Conservation (phyloP, 78 protist species). For the Dictyostelium discoideum region DNA sequence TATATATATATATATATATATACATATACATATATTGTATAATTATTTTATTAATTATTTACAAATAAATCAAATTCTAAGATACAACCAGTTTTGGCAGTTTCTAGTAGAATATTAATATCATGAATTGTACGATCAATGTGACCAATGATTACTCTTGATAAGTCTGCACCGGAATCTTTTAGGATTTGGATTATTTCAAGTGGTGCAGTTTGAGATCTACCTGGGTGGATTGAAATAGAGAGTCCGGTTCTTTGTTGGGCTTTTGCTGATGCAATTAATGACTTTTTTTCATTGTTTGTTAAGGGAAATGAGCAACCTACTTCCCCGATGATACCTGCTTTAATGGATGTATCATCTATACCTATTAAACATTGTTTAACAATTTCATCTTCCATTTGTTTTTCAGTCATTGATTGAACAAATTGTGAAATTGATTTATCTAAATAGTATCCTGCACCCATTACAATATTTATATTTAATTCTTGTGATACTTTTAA, state of each 20-base stretch:
- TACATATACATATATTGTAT: no score
- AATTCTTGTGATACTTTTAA: background rate
- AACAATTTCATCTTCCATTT: conserved; percentile 70
- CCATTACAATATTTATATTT: conserved; percentile 43
- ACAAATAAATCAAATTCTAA: conserved; percentile 67
- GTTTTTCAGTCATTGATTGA: background rate
- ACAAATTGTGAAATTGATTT: conserved; percentile 16
- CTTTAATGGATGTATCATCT: conserved; percentile 36
- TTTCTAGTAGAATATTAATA: background rate
- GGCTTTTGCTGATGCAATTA: conserved; percentile 65
- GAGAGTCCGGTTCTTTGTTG: conserved; percentile 44
- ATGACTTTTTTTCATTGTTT: conserved; percentile 30
- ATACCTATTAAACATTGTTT: conserved; percentile 35
- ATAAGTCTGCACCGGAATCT: conserved; percentile 39
- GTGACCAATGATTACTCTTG: conserved; percentile 58
- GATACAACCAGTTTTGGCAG: conserved; percentile 42
- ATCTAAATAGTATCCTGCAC: conserved; percentile 73
- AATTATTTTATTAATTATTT: no score
- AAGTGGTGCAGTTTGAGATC: background rate
- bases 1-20: no score
- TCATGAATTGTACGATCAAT: conserved; percentile 58
- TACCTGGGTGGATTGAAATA: conserved; percentile 64
- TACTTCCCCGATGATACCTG: conserved; percentile 75
- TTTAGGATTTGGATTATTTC: conserved; percentile 14
- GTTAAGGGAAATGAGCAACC: conserved; percentile 58